Conservation (phyloP, 139 green algal species). For the Coccomyxa sp. region DNA sequence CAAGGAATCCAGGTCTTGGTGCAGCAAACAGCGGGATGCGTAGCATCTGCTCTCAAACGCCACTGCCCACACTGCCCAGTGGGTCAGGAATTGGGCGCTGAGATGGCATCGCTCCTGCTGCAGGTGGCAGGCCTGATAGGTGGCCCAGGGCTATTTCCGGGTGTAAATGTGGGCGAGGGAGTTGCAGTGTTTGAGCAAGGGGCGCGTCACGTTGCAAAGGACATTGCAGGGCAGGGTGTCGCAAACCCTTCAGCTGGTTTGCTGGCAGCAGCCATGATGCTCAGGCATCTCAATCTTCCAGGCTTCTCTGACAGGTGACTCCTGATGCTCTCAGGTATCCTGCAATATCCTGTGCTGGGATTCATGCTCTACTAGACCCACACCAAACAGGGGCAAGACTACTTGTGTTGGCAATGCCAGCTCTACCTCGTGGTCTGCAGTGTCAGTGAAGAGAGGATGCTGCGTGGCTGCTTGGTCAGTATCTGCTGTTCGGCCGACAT, state of each 20-base stretch:
- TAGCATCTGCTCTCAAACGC: too few relatives aligned
- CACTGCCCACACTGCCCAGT: too few relatives aligned
- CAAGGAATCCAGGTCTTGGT: too few relatives aligned
- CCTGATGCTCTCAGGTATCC: not conserved
- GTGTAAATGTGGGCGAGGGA: slow-evolving; percentile 21
- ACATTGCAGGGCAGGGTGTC: slow-evolving; percentile 72
- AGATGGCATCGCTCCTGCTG: not conserved
- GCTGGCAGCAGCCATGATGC: slow-evolving; percentile 88
- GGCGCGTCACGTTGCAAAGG: slow-evolving; percentile 83
- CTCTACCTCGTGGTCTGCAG: too few relatives aligned
- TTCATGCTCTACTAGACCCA: not conserved
- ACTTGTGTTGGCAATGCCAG: not conserved
- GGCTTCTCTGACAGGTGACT: slow-evolving; percentile 42
- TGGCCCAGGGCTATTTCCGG: slow-evolving; percentile 6
- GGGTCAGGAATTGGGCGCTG: not conserved
- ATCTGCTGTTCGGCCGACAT: not conserved
- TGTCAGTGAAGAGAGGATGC: too few relatives aligned
- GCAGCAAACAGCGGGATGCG: not conserved
- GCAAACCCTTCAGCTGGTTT: slow-evolving; percentile 94
- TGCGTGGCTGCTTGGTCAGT: too few relatives aligned
- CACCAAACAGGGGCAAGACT: not conserved
- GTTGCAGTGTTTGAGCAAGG: slow-evolving; percentile 31
- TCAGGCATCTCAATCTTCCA: slow-evolving; percentile 75
- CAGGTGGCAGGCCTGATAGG: slow-evolving; percentile 11
- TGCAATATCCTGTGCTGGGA: not conserved